Base-by-base conservation (phyloP, 78 protist genomes). In the Dictyostelium brefeldianum region DNA sequence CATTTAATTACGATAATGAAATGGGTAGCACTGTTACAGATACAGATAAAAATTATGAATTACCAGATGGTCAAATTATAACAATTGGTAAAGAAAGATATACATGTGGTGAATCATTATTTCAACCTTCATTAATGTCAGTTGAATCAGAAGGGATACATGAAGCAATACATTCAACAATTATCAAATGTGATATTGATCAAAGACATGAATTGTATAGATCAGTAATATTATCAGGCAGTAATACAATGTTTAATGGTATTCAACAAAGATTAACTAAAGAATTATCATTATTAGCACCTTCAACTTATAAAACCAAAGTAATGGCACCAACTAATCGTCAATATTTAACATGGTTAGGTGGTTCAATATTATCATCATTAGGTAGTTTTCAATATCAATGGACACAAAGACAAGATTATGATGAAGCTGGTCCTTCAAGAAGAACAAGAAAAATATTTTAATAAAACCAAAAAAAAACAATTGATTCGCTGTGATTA, bases 81-180 rank as follows among this genome's bases (percentile, higher is more conserved):
- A n/a, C 36, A 14, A 27, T 97, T 25, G 96, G 96, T 46, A 29
- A 48, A 46, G 98, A 97, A 89, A 48, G 96, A 57, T 57, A 22
- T 57, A 22, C 20, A 57, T 90, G 94, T 65, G 82, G 96, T 4
- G 99, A 97, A 83, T 97, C 94, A 9, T 89, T 97, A 27, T 97
- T 97, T 92, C 89, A 91, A 79, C 99, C 99, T 5, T 50, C 95
- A 20, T 17, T 96, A 62, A 18, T 98, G 41, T 98, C 97, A 31
- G 17, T 83, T n/a, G 98, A 96, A 64, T 59, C 78, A 12, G 73
- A 36, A 14, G 99, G 90, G n/a, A 81, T 64, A 2, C 78, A 59
- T 18, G 89, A 79, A 41, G n/a, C 15, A 7, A 79, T 70, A 14
- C 43, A 36, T 65, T 95, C n/a, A 94, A 97, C 94, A 9, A 59